A percentile compares a stretch with the other conserved stretches of the same genome.
phyloP scores from a whole-genome alignment of 148 eudicot species.

The Chenopodium album region DNA sequence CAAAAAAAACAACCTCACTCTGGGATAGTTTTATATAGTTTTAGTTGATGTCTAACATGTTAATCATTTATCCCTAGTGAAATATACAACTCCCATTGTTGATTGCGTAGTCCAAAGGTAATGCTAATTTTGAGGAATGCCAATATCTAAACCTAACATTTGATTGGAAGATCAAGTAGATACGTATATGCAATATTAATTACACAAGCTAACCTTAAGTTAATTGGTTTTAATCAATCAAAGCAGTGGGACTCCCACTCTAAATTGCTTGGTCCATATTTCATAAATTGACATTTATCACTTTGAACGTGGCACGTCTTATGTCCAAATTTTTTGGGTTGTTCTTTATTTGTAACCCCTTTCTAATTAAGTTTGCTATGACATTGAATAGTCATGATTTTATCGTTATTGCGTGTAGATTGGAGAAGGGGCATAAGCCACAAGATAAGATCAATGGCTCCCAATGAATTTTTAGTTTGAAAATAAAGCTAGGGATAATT shows the following conservation, averaged over 20 bases:
- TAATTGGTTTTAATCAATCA: neutral
- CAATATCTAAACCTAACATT: neutral
- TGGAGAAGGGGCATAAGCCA: neutral
- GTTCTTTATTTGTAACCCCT: neutral
- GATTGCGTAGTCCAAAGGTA: neutral
- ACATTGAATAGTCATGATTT: neutral
- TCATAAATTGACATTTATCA: neutral
- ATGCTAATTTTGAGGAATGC: slow-evolving; percentile 16
- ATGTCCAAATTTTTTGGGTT: neutral
- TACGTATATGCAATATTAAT: neutral
- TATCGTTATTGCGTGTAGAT: neutral
- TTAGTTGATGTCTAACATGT: too few relatives aligned
- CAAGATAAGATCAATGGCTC: neutral
- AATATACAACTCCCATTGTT: neutral
- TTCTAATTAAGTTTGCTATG: neutral
- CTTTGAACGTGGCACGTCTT: neutral
- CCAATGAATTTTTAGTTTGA: neutral
- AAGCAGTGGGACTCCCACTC: neutral
- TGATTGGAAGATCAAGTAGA: neutral
- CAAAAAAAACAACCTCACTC: too few relatives aligned
- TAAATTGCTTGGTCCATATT: neutral
- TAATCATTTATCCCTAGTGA: too few relatives aligned
- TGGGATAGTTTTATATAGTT: too few relatives aligned
- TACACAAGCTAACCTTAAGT: neutral
- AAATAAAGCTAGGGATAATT: neutral